Conservation (phyloP, 148 eudicot species). For the Chenopodium formosanum region DNA sequence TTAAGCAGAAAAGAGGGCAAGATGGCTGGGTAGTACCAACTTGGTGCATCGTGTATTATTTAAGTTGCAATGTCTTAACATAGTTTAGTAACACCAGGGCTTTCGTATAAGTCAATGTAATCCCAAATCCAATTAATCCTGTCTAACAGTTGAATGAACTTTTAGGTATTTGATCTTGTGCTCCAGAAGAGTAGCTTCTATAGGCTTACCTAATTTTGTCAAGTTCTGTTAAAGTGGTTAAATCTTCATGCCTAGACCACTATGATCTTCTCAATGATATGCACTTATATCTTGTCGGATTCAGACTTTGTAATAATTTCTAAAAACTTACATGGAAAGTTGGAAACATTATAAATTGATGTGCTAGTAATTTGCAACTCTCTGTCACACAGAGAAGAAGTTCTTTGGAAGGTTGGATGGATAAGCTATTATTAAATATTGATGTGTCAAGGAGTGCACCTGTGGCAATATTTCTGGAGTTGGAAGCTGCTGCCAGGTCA, state of each 20-base stretch:
- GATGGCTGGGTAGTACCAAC: not conserved
- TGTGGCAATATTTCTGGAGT: constrained; percentile 84
- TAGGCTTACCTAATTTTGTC: not conserved
- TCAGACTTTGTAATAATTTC: not conserved
- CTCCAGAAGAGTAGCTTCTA: not conserved
- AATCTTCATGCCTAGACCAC: not conserved
- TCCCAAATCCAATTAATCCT: not conserved
- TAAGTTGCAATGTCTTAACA: not conserved
- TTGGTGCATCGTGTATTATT: not conserved
- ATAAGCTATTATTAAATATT: constrained; percentile 71
- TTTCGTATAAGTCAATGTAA: not conserved
- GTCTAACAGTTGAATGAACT: not conserved
- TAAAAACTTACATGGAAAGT: not conserved
- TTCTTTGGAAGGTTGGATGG: constrained; percentile 84
- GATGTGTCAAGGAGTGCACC: constrained; percentile 78
- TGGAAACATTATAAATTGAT: not conserved
- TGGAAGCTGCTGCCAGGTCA: constrained; percentile 96
- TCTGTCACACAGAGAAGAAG: constrained; percentile 60
- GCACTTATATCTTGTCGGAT: not conserved
- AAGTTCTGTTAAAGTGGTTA: not conserved
- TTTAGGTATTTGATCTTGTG: not conserved
- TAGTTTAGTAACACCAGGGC: not conserved
- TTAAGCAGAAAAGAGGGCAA: not conserved
- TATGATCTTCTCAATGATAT: not conserved
- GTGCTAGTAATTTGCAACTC: constrained; percentile 16